Percentiles rank a stretch among this genome's conserved stretches.
Conservation (phyloP, 2,329 filamentous ascomycete species). For the Polytolypa hystricis region DNA sequence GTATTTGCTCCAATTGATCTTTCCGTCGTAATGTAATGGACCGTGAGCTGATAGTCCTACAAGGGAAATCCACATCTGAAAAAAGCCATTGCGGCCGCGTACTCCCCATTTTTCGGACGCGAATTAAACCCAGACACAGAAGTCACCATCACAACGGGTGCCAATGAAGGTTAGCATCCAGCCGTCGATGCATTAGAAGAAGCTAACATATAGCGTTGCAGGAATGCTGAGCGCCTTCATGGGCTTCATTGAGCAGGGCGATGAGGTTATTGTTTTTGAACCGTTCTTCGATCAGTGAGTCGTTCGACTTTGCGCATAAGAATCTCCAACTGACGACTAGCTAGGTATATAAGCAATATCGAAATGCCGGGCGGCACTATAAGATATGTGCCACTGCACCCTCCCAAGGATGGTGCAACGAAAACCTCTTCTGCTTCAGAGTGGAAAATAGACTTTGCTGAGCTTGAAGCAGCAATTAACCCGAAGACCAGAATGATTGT, state of each 20-base stretch:
- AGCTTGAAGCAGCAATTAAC: conserved; percentile 72
- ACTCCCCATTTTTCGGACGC: conserved; percentile 78
- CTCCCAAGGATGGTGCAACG: conserved; percentile 66
- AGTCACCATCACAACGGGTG: conserved; percentile 76
- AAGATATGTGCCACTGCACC: conserved; percentile 88
- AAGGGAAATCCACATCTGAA: conserved; percentile 75
- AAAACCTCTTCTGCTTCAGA: conserved; percentile 75
- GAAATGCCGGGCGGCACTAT: conserved; percentile 95
- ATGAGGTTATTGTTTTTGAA: conserved; percentile 97
- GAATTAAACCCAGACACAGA: conserved; percentile 79
- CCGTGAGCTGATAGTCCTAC: neutral
- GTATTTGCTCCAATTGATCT: conserved; percentile 21
- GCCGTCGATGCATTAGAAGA: neutral
- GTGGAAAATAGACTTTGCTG: conserved; percentile 77
- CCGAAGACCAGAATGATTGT: conserved; percentile 94
- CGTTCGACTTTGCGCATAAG: conserved; percentile 25
- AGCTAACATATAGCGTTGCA: conserved; percentile 15
- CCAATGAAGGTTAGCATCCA: conserved; percentile 34
- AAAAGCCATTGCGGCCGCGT: conserved; percentile 87
- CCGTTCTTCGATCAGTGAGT: conserved; percentile 91
- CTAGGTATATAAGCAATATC: conserved; percentile 86
- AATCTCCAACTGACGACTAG: conserved; percentile 4
- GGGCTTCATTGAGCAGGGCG: conserved; percentile 87
- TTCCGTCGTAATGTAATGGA: no score
- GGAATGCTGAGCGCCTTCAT: conserved; percentile 96